These are phyloP conservation scores for Coemansia sp. DNA, from an alignment of 192 early-diverging fungal species.

Conservation along the genomic window DNA sequence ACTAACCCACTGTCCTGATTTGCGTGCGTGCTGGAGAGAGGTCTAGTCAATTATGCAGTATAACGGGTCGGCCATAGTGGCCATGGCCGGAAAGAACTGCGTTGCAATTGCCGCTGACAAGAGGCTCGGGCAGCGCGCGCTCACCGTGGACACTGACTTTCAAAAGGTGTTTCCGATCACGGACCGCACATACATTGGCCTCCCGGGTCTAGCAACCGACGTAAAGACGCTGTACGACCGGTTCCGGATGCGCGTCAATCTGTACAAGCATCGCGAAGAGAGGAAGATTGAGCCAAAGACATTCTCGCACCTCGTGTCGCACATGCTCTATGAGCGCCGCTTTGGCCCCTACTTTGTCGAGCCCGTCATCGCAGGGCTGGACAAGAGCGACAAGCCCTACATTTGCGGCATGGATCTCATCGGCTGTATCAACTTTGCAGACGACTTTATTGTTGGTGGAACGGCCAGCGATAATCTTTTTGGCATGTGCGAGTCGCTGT, in stretches of 20 bases:
- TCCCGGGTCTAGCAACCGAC: slow-evolving; percentile 94
- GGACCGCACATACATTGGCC: slow-evolving; percentile 82
- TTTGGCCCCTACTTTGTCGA: slow-evolving; percentile 96
- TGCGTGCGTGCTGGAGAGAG: background rate
- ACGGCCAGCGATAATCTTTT: slow-evolving; percentile 83
- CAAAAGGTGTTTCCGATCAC: slow-evolving; percentile 88
- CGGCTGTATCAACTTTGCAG: slow-evolving; percentile 88
- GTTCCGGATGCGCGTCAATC: slow-evolving; percentile 91
- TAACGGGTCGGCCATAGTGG: slow-evolving; percentile 92
- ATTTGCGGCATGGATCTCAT: slow-evolving; percentile 95
- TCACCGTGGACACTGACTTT: slow-evolving; percentile 94
- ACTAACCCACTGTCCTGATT: background rate
- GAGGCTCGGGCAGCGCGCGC: slow-evolving; percentile 85
- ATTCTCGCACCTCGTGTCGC: slow-evolving; percentile 89
- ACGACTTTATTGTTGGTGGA: slow-evolving; percentile 94
- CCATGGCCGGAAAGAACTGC: slow-evolving; percentile 98
- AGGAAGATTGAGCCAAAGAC: slow-evolving; percentile 93
- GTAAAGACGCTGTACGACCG: slow-evolving; percentile 89
- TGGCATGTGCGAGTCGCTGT: slow-evolving; percentile 95
- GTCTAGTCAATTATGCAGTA: slow-evolving; percentile 83
- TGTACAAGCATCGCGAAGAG: slow-evolving; percentile 95
- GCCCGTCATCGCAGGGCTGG: slow-evolving; percentile 92
- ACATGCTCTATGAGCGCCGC: slow-evolving; percentile 91
- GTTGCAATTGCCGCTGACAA: slow-evolving; percentile 97
- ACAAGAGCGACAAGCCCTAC: slow-evolving; percentile 84